phyloP scores from a whole-genome alignment of 495 filamentous ascomycete genomes.

The Penicillium paradoxum region DNA sequence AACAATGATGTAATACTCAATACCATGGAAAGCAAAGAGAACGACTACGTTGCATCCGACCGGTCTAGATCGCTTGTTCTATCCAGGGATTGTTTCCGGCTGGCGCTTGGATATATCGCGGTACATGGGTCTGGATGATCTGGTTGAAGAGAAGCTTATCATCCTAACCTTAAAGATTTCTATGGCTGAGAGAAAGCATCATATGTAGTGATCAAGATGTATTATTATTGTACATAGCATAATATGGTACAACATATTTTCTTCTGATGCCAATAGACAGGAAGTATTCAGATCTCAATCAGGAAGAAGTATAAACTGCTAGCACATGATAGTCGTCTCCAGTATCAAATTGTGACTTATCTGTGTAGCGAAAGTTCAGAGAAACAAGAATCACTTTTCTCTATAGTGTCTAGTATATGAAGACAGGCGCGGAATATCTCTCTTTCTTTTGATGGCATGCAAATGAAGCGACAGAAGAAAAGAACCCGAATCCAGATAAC shows the following conservation, averaged over 20 bases:
- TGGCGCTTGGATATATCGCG: neutral
- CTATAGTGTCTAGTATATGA: neutral
- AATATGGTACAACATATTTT: neutral
- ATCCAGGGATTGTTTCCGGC: neutral
- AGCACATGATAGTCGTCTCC: neutral
- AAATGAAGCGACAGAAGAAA: slow-evolving; percentile 6
- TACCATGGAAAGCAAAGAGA: neutral
- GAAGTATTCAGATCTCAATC: neutral
- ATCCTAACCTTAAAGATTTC: neutral
- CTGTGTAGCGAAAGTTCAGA: neutral
- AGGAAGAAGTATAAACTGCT: too few species aligned
- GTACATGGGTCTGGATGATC: neutral
- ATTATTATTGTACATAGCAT: neutral
- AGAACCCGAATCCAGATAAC: neutral
- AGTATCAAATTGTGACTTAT: neutral
- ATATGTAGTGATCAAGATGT: neutral
- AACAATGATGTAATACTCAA: neutral
- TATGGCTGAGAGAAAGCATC: neutral
- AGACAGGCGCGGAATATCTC: neutral
- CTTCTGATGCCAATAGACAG: neutral
- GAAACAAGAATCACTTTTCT: slow-evolving; percentile 7
- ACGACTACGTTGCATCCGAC: neutral
- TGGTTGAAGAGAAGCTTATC: neutral
- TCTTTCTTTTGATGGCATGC: slow-evolving; percentile 8
- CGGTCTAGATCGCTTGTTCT: neutral